These are phyloP conservation scores for Monascus ruber DNA, from an alignment of 2,329 filamentous ascomycete species.

Conservation along the genomic window DNA sequence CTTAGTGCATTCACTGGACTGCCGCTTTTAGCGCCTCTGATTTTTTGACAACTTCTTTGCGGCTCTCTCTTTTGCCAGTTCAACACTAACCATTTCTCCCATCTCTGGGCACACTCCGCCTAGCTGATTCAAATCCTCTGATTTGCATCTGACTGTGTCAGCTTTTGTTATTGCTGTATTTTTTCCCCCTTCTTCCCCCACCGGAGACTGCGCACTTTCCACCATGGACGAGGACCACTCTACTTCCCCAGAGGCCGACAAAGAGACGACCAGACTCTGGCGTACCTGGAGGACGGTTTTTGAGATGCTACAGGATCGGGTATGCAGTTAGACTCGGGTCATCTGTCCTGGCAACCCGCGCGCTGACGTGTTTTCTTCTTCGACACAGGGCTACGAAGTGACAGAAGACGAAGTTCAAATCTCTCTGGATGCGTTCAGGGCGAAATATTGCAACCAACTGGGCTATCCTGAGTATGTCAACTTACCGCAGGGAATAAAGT, in stretches of 20 bases:
- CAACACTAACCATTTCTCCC: too few relatives aligned
- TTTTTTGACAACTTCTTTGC: constrained; percentile 16
- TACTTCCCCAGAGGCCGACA: constrained; percentile 26
- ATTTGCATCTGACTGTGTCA: constrained; percentile 1
- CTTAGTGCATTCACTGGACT: constrained; percentile 6
- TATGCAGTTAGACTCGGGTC: constrained; percentile 36
- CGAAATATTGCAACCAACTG: constrained; percentile 58
- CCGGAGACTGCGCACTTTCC: not conserved
- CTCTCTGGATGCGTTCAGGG: constrained; percentile 67
- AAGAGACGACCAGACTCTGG: constrained; percentile 61
- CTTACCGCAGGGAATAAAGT: too few relatives aligned
- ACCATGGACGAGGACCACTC: constrained; percentile 31
- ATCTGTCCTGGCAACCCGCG: not conserved
- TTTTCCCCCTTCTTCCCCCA: not conserved
- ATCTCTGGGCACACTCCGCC: not conserved
- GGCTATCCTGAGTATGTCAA: constrained; percentile 62
- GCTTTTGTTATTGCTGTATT: not conserved
- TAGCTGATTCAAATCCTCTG: not conserved
- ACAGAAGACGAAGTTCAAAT: constrained; percentile 82
- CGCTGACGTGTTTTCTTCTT: constrained; percentile 11
- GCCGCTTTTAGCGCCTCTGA: constrained; percentile 19
- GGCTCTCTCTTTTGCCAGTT: too few relatives aligned
- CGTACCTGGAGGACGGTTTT: constrained; percentile 86
- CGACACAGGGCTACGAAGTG: constrained; percentile 74
- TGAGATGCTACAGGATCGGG: constrained; percentile 87